Evolutionary conservation across 495 filamentous ascomycete genomes (phyloP).

Genomic region (Neurospora sp.): DNA sequence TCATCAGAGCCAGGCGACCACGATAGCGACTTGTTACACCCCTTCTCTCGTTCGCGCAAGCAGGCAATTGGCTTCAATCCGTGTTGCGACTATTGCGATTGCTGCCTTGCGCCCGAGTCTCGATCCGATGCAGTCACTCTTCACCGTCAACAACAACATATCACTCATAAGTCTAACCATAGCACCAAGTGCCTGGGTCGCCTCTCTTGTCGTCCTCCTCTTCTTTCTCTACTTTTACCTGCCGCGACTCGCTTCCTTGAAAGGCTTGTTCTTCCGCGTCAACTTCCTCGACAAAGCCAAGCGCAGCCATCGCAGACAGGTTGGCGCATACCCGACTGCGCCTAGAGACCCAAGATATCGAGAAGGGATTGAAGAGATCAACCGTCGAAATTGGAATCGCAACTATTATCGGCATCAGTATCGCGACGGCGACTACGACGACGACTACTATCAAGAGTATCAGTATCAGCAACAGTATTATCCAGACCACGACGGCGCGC

Average conservation of each 20-base stretch:
- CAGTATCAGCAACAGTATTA: constrained; percentile 1
- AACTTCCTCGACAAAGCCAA: neutral
- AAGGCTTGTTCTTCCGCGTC: constrained; percentile 6
- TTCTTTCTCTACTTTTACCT: constrained; percentile 42
- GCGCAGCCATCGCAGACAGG: neutral
- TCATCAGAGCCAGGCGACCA: neutral
- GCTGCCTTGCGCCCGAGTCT: neutral
- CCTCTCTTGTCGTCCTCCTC: constrained; percentile 39
- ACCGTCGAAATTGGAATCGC: neutral
- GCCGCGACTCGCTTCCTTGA: constrained; percentile 10
- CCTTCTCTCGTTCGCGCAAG: neutral
- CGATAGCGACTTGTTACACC: neutral
- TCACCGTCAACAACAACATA: constrained; percentile 45
- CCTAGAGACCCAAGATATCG: neutral
- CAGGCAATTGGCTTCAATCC: neutral
- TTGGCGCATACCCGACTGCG: neutral
- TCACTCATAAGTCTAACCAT: constrained; percentile 43
- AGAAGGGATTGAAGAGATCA: neutral
- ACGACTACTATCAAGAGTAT: neutral
- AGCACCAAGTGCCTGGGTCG: constrained; percentile 43
- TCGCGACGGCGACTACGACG: too few relatives aligned
- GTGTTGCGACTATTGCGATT: neutral
- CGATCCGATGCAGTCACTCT: constrained; percentile 35
- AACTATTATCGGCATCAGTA: neutral
- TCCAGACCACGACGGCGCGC: neutral